Evolutionary conservation across 495 filamentous ascomycete genomes (phyloP).

Genomic region (Trichoderma orchidacearum): DNA sequence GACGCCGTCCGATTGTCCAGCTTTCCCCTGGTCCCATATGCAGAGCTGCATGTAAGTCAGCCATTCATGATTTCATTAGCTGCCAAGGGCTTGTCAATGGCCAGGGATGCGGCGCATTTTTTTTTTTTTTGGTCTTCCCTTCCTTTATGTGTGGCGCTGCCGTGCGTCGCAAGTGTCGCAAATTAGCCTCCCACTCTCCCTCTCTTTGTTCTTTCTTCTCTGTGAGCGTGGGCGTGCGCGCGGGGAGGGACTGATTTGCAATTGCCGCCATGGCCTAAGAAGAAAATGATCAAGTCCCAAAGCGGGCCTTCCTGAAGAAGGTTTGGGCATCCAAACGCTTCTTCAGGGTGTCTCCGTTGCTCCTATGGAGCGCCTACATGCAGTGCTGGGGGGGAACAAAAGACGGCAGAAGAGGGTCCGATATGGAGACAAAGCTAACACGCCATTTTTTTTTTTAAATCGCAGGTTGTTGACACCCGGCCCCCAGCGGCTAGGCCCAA

Average conservation of each 20-base stretch:
- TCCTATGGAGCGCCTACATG: background rate
- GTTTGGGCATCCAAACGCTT: conserved; percentile 1
- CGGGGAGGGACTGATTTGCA: background rate
- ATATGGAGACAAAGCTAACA: conserved; percentile 4
- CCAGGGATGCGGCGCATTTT: background rate
- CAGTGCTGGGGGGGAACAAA: conserved; percentile 7
- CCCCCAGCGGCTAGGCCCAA: conserved; percentile 58
- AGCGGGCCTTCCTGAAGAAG: background rate
- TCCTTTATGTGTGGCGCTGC: background rate
- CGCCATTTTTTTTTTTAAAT: conserved; percentile 6
- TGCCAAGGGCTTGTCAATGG: background rate
- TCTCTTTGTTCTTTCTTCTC: background rate
- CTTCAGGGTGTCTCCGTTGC: background rate
- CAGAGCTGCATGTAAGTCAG: conserved; percentile 59
- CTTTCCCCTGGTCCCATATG: conserved; percentile 56
- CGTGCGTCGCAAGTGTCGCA: conserved; percentile 3
- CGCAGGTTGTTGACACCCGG: conserved; percentile 66
- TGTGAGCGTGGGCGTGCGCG: background rate
- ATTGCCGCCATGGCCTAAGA: background rate
- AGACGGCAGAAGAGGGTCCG: conserved; percentile 2
- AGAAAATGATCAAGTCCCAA: background rate
- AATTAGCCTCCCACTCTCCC: background rate
- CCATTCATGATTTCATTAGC: background rate
- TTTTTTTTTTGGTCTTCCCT: background rate
- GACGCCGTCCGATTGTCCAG: conserved; percentile 44